Evolutionary conservation across 2,329 filamentous ascomycete genomes (phyloP).

Genomic region (Trichophyton mentagrophytes): DNA sequence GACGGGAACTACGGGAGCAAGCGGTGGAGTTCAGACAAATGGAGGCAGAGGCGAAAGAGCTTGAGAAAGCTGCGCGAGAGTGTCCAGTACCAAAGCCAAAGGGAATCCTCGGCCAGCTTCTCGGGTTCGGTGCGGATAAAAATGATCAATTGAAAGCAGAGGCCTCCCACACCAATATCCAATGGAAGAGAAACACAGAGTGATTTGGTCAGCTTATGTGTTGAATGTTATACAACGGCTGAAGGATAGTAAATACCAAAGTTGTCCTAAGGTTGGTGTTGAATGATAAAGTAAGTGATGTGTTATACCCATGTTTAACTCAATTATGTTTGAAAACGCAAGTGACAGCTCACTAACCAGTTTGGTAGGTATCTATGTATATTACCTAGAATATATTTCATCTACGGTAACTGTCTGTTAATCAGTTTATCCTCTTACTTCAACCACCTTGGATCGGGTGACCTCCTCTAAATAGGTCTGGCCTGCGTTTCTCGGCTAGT

Average conservation of each 20-base stretch:
- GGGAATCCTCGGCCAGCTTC: conserved; percentile 60
- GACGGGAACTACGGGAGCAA: conserved; percentile 22
- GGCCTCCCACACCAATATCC: not conserved
- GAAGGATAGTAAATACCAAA: not conserved
- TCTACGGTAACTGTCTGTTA: no score
- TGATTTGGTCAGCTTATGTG: not conserved
- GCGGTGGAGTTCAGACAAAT: conserved; percentile 33
- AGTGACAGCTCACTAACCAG: no score
- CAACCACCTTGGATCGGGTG: no score
- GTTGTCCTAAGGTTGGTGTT: not conserved
- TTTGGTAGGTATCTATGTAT: no score
- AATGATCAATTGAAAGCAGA: not conserved
- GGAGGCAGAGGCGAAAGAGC: conserved; percentile 28
- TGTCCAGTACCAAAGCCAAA: conserved; percentile 88
- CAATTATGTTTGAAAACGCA: no score
- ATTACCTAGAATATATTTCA: no score
- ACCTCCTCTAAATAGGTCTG: no score
- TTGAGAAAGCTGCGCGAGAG: conserved; percentile 47
- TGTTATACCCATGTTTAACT: no score
- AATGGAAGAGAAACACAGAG: not conserved
- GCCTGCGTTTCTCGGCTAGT: no score
- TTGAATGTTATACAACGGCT: no score
- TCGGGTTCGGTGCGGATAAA: conserved; percentile 48
- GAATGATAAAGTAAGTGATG: no score
- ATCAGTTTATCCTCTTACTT: no score